These are phyloP conservation scores for Rhododendron vialii DNA, from an alignment of 148 eudicot species.

Conservation along the genomic window DNA sequence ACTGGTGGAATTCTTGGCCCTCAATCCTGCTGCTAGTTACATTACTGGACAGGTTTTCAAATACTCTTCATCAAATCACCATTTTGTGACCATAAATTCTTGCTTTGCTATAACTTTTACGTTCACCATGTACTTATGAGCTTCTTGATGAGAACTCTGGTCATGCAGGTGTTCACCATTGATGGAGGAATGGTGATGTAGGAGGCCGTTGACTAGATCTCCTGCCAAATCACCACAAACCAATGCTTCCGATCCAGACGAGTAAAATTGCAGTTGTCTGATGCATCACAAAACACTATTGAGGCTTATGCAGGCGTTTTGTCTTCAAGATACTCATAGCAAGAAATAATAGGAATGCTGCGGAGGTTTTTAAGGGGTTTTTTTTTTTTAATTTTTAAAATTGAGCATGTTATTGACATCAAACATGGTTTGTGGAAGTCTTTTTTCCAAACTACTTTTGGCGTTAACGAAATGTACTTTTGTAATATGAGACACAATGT, in stretches of 20 bases:
- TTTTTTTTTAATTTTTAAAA: background rate
- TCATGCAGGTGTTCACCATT: conserved; percentile 61
- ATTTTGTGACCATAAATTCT: background rate
- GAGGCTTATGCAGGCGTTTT: background rate
- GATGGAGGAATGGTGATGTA: conserved; percentile 94
- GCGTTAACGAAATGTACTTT: background rate
- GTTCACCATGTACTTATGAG: background rate
- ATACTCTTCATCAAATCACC: background rate
- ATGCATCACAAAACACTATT: too few relatives aligned
- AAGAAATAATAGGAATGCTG: background rate
- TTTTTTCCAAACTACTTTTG: background rate
- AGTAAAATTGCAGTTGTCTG: background rate
- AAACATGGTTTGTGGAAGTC: background rate
- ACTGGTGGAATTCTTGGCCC: conserved; percentile 77
- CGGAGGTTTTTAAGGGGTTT: background rate
- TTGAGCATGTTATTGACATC: background rate
- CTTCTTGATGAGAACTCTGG: background rate
- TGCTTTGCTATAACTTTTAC: background rate
- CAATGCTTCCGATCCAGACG: background rate
- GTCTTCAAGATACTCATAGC: background rate
- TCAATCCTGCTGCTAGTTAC: conserved; percentile 71
- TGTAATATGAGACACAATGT: background rate
- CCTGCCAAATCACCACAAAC: background rate
- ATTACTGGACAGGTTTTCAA: conserved; percentile 74
- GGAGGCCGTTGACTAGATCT: background rate